Evolutionary conservation across 345 rosid genomes (phyloP).

Genomic region (Dipteronia dyeriana): DNA sequence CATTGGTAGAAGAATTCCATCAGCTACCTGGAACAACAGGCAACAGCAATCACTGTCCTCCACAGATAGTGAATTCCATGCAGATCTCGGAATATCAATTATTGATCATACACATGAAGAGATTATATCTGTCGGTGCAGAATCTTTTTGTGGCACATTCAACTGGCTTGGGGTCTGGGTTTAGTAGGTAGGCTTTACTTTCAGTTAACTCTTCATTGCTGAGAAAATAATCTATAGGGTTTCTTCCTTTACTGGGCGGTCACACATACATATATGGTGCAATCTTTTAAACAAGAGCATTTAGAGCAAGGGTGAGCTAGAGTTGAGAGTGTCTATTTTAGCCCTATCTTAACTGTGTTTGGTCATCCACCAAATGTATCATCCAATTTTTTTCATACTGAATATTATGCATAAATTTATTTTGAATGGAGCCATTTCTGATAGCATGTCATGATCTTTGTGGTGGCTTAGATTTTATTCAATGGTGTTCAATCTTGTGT

Average conservation of each 20-base stretch:
- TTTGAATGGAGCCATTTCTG: neutral
- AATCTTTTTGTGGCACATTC: constrained; percentile 84
- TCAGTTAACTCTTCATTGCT: constrained; percentile 15
- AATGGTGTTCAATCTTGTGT: neutral
- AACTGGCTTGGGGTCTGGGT: constrained; percentile 89
- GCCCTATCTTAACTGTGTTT: neutral
- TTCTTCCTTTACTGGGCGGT: neutral
- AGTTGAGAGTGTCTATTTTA: neutral
- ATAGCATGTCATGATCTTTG: neutral
- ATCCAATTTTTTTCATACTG: neutral
- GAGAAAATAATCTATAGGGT: neutral
- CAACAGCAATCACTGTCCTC: constrained; percentile 42
- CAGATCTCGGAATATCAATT: constrained; percentile 91
- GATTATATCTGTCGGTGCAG: constrained; percentile 80
- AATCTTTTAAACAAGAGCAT: constrained; percentile 2
- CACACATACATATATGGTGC: constrained; percentile 1
- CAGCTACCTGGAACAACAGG: constrained; percentile 47
- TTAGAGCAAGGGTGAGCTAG: neutral
- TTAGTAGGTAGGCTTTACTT: constrained; percentile 62
- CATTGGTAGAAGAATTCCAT: constrained; percentile 35
- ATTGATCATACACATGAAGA: constrained; percentile 97
- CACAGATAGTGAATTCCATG: constrained; percentile 79
- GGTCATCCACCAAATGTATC: neutral
- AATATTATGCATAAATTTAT: neutral
- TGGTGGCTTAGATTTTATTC: no score